phyloP scores from a whole-genome alignment of 1,284 basidiomycete genomes.

The Waitea zeae region DNA sequence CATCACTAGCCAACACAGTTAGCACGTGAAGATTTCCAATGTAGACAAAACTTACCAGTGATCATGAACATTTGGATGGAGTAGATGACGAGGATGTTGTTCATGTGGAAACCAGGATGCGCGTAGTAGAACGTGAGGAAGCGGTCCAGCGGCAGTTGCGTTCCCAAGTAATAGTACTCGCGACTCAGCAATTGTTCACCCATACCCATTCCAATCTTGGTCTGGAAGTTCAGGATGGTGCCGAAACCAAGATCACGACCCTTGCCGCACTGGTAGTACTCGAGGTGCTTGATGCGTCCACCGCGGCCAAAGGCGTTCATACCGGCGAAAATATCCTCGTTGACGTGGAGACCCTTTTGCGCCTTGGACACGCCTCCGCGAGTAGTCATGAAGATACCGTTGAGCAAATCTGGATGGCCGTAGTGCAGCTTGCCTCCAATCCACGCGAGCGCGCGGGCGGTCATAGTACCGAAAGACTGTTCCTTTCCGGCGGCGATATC shows the following conservation, averaged over 20 bases:
- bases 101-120: conserved; percentile 99
- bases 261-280: conserved; percentile 99
- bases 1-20: conserved; percentile 33
- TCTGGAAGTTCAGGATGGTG: conserved; percentile 99
- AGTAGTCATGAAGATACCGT: conserved; percentile 96
- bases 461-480: conserved; percentile 99
- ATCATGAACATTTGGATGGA: conserved; percentile 95
- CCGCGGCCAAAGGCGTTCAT: conserved; percentile 99
- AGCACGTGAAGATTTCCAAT: conserved; percentile 5
- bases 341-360: conserved; percentile 95
- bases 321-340: conserved; percentile 99
- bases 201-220: conserved; percentile 99
- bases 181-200: conserved; percentile 99
- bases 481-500: conserved; percentile 99
- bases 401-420: conserved; percentile 98
- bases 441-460: conserved; percentile 89
- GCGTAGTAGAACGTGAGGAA: conserved; percentile 99
- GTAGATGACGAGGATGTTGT: conserved; percentile 97
- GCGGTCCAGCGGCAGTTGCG: conserved; percentile 93
- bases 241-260: conserved; percentile 99
- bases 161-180: conserved; percentile 99
- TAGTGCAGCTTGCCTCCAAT: conserved; percentile 99
- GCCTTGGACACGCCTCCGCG: conserved; percentile 99
- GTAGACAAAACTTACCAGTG: conserved; percentile 36
- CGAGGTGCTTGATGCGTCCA: conserved; percentile 97